Evolutionary conservation across 352 stramenopile species (phyloP), one percentile per base, ranked within the genome.

Genomic region (Phytophthora sansomeana): DNA sequence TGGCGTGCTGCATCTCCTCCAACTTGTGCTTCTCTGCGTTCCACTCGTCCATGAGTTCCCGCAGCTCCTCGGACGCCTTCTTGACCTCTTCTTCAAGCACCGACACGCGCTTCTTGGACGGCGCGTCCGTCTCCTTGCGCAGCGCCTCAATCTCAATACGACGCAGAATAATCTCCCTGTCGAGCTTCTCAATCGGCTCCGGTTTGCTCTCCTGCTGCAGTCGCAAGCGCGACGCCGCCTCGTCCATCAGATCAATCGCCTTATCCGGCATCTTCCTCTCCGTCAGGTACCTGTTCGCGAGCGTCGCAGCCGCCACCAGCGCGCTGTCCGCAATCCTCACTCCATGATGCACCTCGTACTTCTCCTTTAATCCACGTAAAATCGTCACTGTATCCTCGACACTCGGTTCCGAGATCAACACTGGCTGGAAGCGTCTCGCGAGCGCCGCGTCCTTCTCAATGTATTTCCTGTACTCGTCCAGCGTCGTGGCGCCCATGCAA

Each of bases 381-480:
- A 99, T 99, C 41, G 86, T 98, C 33, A 99, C 86, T 13, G 97
- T 98, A 67, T 98, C 95, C 63, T 99, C 93, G 10, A 98, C 92
- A 53, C 70, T 96, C 13, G 97, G 97, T 73, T 99, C 92, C 19
- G 94, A 86, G 39, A 99, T 92, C 17, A 98, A 75, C 24, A 99
- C 96, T n/a, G 98, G 92, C 78, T 99, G 97, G 75, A 99, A 99
- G 10, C 97, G 81, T 50, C 97, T 83, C 35, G 98, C 97, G 29
- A 99, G 63, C 4, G 97, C 97, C 48, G 98, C 98, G 71, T 99
- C 97, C 64, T 98, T 98, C 81, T 99, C 96, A 74, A 99, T 98
- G 64, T 98, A 97, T 54, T 97, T 85, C 44, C 91, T 80, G 73
- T 99, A 99, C 77, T 99, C 96, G 74, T 97, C 94, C 38, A 98